phyloP scores from a whole-genome alignment of 2,329 filamentous ascomycete genomes.

The Hansfordia pulvinata region DNA sequence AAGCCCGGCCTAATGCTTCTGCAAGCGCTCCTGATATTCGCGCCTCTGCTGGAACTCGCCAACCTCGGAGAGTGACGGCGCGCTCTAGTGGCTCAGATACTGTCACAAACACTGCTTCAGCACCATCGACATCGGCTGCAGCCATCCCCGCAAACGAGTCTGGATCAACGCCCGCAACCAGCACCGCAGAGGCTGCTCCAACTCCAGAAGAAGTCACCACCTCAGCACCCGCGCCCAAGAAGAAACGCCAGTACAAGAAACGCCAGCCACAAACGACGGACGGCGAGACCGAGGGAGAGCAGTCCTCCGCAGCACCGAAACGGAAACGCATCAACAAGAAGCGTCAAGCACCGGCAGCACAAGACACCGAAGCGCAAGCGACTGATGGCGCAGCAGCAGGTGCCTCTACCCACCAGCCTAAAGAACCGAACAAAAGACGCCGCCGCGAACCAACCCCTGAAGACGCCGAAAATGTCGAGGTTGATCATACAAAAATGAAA shows the following conservation, averaged over 20 bases:
- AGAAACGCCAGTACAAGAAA: slow-evolving; percentile 14
- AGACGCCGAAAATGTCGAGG: slow-evolving; percentile 44
- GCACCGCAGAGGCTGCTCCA: neutral
- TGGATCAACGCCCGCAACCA: neutral
- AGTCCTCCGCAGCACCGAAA: slow-evolving; percentile 5
- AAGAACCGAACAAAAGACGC: slow-evolving; percentile 12
- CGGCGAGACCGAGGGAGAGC: slow-evolving; percentile 5
- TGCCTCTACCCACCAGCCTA: slow-evolving; percentile 10
- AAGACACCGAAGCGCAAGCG: too few species aligned
- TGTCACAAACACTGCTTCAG: too few species aligned
- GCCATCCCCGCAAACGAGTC: neutral
- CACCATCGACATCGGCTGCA: neutral
- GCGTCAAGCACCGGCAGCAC: too few species aligned
- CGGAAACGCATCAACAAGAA: neutral
- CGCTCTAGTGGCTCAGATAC: too few species aligned
- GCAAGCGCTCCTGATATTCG: too few species aligned
- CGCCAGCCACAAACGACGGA: slow-evolving; percentile 5
- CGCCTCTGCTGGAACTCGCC: too few species aligned
- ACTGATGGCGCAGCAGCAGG: slow-evolving; percentile 1
- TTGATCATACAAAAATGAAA: slow-evolving; percentile 53
- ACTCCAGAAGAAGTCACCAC: neutral
- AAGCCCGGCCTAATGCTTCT: too few species aligned
- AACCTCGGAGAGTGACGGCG: too few species aligned
- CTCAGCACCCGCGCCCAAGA: slow-evolving; percentile 15
- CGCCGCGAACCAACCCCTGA: slow-evolving; percentile 44